Base-by-base conservation (phyloP, 2,329 filamentous ascomycete species). In the Trichoderma semiorbis region DNA sequence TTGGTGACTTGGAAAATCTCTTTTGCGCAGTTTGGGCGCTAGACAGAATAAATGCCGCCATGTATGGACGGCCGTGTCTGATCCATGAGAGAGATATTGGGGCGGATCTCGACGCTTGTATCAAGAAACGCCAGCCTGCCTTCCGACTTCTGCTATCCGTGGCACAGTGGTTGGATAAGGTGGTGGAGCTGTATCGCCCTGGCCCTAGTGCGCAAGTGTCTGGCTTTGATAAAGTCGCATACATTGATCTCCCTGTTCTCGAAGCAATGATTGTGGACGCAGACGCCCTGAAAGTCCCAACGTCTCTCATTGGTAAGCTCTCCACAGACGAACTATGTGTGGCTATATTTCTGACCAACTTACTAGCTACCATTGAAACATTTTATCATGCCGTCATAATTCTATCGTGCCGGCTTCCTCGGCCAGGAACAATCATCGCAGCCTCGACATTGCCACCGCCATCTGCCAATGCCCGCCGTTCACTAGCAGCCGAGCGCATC, bases 301-400 rank as follows among this genome's bases (percentile, higher is more conserved):
- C 84, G 1, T 82, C 80, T 26, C 79, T 87, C 10, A 82, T 89
- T 11, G 85, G 86, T 88, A 73, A 73, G 83, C 78, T 66, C 4
- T 47, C 58, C 10, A 16, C 18, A 34, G 11, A 7, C 11, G 10
- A 10, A 5, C 3, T 5, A 12, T n/a, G 5, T 39, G 8, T 5
- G 12, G 5, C 26, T 3, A 12, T 2, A 11, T 26, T 28, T 53
- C 47, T 58, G 7, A 58, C 47, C 30, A 32, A 1, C 7, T 36
- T 64, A 34, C 60, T 47, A 89, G 88, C 85, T 8, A 90, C 89
- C 0, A 83, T 91, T 7, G 89, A 91, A 74, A 85, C 87, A 1
- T 85, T 91, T 18, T 91, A 91, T 75, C 88, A 91, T 75, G 88
- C 89, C 3, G 86, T 91, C 7, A 86, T 88, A 43, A 90, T 91